Evolutionary conservation across 768 basidiomycete species (phyloP).

Genomic region (Mycena pura): DNA sequence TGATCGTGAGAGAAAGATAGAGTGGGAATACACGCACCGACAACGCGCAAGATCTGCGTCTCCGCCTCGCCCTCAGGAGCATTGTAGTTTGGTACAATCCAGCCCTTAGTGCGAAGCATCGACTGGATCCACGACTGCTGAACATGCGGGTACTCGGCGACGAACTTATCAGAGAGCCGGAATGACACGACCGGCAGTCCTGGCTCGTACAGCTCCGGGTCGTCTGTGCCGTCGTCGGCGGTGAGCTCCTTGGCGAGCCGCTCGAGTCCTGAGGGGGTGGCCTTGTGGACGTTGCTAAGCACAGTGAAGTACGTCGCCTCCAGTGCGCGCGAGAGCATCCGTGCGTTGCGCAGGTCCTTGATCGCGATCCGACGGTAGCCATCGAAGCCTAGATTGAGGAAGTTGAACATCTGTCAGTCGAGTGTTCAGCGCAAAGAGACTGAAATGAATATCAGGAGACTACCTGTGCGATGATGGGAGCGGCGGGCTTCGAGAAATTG

Average conservation of each 20-base stretch:
- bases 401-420: constrained; percentile 56
- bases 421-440: not conserved
- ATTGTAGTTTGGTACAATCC: constrained; percentile 69
- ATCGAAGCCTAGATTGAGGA: constrained; percentile 58
- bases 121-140: constrained; percentile 59
- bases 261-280: constrained; percentile 30
- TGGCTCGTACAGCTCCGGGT: constrained; percentile 54
- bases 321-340: constrained; percentile 62
- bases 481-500: constrained; percentile 65
- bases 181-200: constrained; percentile 72
- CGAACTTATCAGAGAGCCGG: constrained; percentile 59
- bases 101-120: constrained; percentile 37
- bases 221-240: constrained; percentile 41
- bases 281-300: constrained; percentile 57
- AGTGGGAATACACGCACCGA: constrained; percentile 46
- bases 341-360: constrained; percentile 62
- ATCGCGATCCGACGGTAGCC: constrained; percentile 51
- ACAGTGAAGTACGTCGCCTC: constrained; percentile 60
- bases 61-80: constrained; percentile 58
- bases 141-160: constrained; percentile 56
- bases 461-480: constrained; percentile 56
- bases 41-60: constrained; percentile 65
- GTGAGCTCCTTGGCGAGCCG: constrained; percentile 27
- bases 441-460: not conserved
- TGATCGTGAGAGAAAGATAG: constrained; percentile 23